Evolutionary conservation across 805 yeast genomes (phyloP).

Genomic region (Starmerella geochares): DNA sequence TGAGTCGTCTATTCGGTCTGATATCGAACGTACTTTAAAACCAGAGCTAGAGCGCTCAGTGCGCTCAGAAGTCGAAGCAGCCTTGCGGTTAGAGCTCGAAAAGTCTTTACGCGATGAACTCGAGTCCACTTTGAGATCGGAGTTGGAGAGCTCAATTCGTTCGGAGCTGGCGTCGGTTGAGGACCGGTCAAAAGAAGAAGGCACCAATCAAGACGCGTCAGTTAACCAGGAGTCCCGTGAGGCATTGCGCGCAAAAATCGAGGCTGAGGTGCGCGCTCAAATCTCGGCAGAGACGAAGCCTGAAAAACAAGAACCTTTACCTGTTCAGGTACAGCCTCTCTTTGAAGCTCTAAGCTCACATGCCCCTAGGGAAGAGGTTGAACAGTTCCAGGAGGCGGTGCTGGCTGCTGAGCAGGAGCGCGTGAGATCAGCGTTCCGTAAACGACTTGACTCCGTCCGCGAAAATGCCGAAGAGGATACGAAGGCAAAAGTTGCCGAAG

Average conservation of each 20-base stretch:
- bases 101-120: not conserved
- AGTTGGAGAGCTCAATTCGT: not conserved
- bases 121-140: not conserved
- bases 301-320: not conserved
- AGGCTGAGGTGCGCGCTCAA: constrained; percentile 5
- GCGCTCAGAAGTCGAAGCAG: not conserved
- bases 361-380: constrained; percentile 8
- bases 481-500: constrained; percentile 13
- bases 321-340: constrained; percentile 10
- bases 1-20: not conserved
- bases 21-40: not conserved
- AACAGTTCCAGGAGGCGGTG: constrained; percentile 14
- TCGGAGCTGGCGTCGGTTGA: not conserved
- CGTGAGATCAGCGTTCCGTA: constrained; percentile 19
- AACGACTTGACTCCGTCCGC: constrained; percentile 15
- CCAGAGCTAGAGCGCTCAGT: not conserved
- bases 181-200: no score
- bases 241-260: not conserved
- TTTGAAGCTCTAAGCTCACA: constrained; percentile 7
- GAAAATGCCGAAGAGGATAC: constrained; percentile 14
- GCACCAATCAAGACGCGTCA: no score
- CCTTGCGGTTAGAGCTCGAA: not conserved
- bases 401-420: constrained; percentile 19
- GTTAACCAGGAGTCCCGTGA: not conserved
- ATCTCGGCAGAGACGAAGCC: constrained; percentile 2